Evolutionary conservation across 768 basidiomycete genomes (phyloP).

Genomic region (Gymnopilus junonius): DNA sequence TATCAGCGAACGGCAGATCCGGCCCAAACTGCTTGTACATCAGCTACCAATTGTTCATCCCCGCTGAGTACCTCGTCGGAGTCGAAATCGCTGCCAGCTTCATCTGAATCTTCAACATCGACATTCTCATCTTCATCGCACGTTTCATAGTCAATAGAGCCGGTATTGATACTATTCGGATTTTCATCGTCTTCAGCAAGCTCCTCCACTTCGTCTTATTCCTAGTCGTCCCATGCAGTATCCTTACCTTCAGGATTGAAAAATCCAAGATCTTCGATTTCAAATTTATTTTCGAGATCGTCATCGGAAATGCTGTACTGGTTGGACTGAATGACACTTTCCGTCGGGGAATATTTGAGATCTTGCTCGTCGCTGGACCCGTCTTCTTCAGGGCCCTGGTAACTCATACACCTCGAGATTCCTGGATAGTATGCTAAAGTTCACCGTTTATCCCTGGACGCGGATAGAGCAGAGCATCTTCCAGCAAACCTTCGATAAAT

Average conservation of each 20-base stretch:
- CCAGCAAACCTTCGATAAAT: neutral
- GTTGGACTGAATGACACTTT: neutral
- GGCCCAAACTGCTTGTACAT: neutral
- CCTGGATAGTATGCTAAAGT: conserved; percentile 36
- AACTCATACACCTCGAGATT: conserved; percentile 35
- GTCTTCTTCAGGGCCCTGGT: conserved; percentile 18
- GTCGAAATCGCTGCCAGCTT: conserved; percentile 7
- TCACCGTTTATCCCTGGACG: neutral
- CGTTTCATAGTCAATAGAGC: neutral
- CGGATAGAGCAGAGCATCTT: conserved; percentile 32
- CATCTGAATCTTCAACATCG: neutral
- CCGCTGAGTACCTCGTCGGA: conserved; percentile 1
- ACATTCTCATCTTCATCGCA: neutral
- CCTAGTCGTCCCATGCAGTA: neutral
- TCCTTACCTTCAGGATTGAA: neutral
- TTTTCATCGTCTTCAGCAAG: neutral
- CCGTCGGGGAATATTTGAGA: neutral
- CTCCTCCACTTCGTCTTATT: neutral
- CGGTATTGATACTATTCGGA: no score
- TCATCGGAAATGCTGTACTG: neutral
- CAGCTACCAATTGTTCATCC: neutral
- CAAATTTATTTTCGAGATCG: neutral
- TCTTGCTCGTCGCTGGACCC: neutral
- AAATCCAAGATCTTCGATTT: neutral
- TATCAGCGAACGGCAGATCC: no score